phyloP scores from a whole-genome alignment of 2,329 filamentous ascomycete species.

The Sporothrix variecibatus region DNA sequence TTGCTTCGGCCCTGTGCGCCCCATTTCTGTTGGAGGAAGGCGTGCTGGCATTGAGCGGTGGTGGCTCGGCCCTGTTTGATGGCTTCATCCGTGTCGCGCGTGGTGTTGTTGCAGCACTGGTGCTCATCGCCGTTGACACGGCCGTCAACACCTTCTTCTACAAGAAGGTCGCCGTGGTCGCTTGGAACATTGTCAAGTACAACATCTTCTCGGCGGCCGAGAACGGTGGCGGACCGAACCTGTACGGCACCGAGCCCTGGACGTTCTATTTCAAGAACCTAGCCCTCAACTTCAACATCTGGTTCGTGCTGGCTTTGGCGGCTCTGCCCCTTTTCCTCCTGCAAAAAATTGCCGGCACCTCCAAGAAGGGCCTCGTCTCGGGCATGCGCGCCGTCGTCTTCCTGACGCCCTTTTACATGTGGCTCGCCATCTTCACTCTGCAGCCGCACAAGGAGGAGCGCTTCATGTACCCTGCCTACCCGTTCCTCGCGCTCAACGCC shows the following conservation, averaged over 20 bases:
- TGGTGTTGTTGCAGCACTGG: slow-evolving; percentile 65
- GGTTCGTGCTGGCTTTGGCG: slow-evolving; percentile 78
- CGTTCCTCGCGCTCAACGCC: slow-evolving; percentile 84
- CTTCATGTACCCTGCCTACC: slow-evolving; percentile 98
- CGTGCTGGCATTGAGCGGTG: slow-evolving; percentile 53
- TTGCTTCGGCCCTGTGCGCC: slow-evolving; percentile 76
- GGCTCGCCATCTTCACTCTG: slow-evolving; percentile 85
- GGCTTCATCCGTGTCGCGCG: slow-evolving; percentile 63
- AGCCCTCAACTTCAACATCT: slow-evolving; percentile 90
- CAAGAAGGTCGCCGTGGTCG: slow-evolving; percentile 72
- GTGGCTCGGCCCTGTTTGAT: slow-evolving; percentile 61
- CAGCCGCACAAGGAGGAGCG: slow-evolving; percentile 98
- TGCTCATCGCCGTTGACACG: slow-evolving; percentile 64
- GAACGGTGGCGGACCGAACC: slow-evolving; percentile 79
- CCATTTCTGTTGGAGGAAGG: slow-evolving; percentile 82
- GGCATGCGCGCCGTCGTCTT: slow-evolving; percentile 77
- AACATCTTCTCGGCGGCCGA: slow-evolving; percentile 84
- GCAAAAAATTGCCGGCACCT: slow-evolving; percentile 67
- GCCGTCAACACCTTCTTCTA: slow-evolving; percentile 83
- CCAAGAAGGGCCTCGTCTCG: slow-evolving; percentile 65
- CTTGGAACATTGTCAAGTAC: slow-evolving; percentile 93
- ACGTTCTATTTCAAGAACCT: slow-evolving; percentile 94
- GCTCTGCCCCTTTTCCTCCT: slow-evolving; percentile 74
- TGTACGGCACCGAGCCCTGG: slow-evolving; percentile 97
- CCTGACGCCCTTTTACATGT: slow-evolving; percentile 86